Evolutionary conservation across 345 rosid genomes (phyloP), one percentile per base, ranked within the genome.

Genomic region (Gossypium longicalyx): DNA sequence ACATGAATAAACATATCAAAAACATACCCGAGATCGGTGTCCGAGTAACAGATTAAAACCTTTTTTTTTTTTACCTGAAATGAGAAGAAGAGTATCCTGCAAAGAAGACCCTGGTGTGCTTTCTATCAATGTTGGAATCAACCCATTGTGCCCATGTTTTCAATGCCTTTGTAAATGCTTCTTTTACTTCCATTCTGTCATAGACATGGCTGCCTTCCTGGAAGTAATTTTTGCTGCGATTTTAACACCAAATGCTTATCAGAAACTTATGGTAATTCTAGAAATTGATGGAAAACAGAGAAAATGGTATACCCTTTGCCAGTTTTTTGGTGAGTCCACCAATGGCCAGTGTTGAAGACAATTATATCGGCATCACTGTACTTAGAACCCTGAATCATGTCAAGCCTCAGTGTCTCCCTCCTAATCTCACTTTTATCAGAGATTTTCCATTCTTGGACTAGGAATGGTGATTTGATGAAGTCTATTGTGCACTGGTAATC

Each of bases 31-130:
- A 13, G 13, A 23, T 59, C 13, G 0, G 38, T 22, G 57, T 27
- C 23, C 9, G 12, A 54, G 58, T 16, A 61, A 61, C 44, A 23
- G 34, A 2, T 12, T 23, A 12, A 3, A 9, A 19, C 6, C 10
- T 7, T 56, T 22, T 47, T 20, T 22, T 23, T 41, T 1, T 2
- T 60, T 4, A 86, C 93, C 89, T 88, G 82, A 86, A 91, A 77
- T 89, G 94, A 11, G 93, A 88, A 80, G 97, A 87, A n/a, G 97
- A 88, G 87, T 87, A 91, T 51, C 97, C 94, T 0, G 87, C 71
- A 49, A 91, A 91, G 85, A 89, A 86, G 76, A 91, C 89, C 65
- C 86, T 83, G 2, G 90, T 87, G 51, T 74, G 83, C 27, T 80
- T 85, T 12, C 75, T 78, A 83, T 91, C 82, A 71, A 89, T 77